phyloP scores from a whole-genome alignment of 257 asterid species.

The Solanum neorickii region DNA sequence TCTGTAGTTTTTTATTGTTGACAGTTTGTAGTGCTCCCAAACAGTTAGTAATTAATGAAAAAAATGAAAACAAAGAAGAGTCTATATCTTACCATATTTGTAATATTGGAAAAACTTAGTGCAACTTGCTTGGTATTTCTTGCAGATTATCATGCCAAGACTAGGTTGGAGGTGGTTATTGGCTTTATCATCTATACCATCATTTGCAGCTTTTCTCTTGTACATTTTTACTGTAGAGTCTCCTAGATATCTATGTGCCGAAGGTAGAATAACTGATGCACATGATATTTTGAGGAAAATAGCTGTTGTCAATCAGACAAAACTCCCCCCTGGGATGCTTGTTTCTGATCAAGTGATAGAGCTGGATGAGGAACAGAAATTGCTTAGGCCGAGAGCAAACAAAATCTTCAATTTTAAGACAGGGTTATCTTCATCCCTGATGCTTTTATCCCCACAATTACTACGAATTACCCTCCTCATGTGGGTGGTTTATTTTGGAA shows the following conservation, averaged over 20 bases:
- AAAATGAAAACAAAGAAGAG: neutral
- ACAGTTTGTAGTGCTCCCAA: neutral
- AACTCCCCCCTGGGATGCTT: slow-evolving; percentile 54
- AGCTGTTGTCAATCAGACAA: slow-evolving; percentile 31
- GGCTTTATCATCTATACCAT: slow-evolving; percentile 52
- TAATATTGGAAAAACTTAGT: neutral
- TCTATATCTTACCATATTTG: neutral
- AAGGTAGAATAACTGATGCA: slow-evolving; percentile 36
- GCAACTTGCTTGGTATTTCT: neutral
- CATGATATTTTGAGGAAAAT: slow-evolving; percentile 36
- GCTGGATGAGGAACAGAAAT: slow-evolving; percentile 18
- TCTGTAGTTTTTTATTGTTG: neutral
- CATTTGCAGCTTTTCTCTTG: slow-evolving; percentile 41
- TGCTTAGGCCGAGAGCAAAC: slow-evolving; percentile 12
- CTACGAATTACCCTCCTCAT: slow-evolving; percentile 42
- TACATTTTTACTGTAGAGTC: slow-evolving; percentile 49
- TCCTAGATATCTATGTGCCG: slow-evolving; percentile 51
- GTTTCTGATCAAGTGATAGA: slow-evolving; percentile 25
- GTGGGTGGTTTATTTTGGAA: slow-evolving; percentile 66
- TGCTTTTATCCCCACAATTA: slow-evolving; percentile 42
- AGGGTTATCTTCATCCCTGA: slow-evolving; percentile 25
- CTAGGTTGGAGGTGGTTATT: slow-evolving; percentile 86
- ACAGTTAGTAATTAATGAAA: neutral
- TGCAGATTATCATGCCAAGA: slow-evolving; percentile 48
- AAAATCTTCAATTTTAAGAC: slow-evolving; percentile 7